These are phyloP conservation scores for Didymella segeticola DNA, from an alignment of 2,329 filamentous ascomycete genomes.

Conservation along the genomic window DNA sequence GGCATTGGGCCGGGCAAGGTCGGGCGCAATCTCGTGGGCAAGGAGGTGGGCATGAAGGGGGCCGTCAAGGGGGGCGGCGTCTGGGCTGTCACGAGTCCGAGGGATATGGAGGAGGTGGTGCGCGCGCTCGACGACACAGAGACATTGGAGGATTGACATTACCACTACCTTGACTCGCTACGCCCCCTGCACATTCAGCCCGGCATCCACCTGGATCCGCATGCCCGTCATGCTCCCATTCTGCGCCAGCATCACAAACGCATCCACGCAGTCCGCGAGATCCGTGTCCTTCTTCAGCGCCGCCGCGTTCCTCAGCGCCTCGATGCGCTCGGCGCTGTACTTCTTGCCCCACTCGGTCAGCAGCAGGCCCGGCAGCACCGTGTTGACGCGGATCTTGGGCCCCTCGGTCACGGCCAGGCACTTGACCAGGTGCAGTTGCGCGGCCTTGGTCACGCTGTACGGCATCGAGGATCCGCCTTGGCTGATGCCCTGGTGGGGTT, in stretches of 20 bases:
- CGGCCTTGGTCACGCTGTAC: conserved; percentile 80
- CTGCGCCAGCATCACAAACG: conserved; percentile 62
- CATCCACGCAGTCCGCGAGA: conserved; percentile 62
- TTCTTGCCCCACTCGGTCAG: conserved; percentile 65
- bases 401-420: conserved; percentile 69
- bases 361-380: conserved; percentile 68
- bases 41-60: conserved; percentile 91
- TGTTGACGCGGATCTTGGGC: conserved; percentile 68
- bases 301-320: conserved; percentile 61
- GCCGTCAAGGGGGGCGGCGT: conserved; percentile 87
- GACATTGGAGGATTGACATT: conserved; percentile 21
- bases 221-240: conserved; percentile 60
- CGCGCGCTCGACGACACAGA: conserved; percentile 57
- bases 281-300: conserved; percentile 65
- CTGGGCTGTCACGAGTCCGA: conserved; percentile 86
- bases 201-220: conserved; percentile 52
- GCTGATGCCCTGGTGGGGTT: conserved; percentile 52
- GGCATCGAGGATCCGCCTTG: conserved; percentile 67
- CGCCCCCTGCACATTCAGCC: conserved; percentile 42
- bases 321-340: conserved; percentile 65
- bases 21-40: conserved; percentile 89
- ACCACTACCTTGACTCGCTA: too few species aligned
- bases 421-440: conserved; percentile 71
- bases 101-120: conserved; percentile 57
- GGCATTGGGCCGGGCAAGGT: conserved; percentile 95